Evolutionary conservation across 2,329 filamentous ascomycete species (phyloP), one percentile per base, ranked within the genome.

Genomic region (Thermochaetoides dissita): DNA sequence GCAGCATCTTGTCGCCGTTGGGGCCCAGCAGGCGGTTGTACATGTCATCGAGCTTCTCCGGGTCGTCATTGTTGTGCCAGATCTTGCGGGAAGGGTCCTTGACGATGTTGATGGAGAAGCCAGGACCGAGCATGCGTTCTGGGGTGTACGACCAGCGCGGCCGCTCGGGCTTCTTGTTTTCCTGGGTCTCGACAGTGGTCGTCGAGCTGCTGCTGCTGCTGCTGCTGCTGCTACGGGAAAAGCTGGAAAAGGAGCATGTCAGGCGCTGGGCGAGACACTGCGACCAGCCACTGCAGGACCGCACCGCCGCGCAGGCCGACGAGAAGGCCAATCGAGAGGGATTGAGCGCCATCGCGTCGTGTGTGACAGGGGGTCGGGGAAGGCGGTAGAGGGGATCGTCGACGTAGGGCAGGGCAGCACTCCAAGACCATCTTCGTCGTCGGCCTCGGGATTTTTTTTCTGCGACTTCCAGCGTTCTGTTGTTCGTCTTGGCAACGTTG

Each of bases 1-100:
- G 79, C 44, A 98, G 69, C 59, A 91, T 60, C 53, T 72, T 74
- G 51, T 83, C 75, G 44, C 84, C 84, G 37, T 73, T 77, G 37
- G 68, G 68, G 6, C 88, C 89, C 42, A 96, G 65, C 52, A 96
- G 73, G 41, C 70, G 69, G 51, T 74, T 70, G 61, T 95, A 94
- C 61, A 86, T 82, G 38, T 74, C 68, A 59, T 96, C 82, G 42
- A 98, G 68, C 55, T 70, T 69, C 50, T 67, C 69, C 8, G 84
- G 84, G 56, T 88, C 77, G 12, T 74, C 71, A 63, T 96, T 96
- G 60, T 87, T 79, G 53, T 58, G 58, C 74, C 76, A 89, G 56
- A 59, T 55, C 49, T 68, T 71, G 53, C 63, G 69, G 47, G 53
- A 59, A 41, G 65, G 74, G 55, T 68, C 66, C 62, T 64, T 76